Evolutionary conservation across 306 rosid species (phyloP), one percentile per base, ranked within the genome.

Genomic region (Astragalus membranaceus): DNA sequence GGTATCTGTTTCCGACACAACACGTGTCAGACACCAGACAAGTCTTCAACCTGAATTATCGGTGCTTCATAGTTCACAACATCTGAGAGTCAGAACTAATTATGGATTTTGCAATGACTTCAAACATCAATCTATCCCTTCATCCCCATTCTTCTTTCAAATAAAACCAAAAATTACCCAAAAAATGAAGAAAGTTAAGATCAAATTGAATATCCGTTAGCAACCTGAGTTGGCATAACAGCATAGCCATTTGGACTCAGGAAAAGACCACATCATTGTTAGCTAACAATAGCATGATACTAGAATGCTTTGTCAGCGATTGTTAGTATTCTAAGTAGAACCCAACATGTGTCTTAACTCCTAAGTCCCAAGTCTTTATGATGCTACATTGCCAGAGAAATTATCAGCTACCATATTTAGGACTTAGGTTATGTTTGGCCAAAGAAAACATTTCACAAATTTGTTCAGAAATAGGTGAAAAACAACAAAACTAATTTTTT

Each of bases 131-230:
- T 16, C 6, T 60, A 48, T 48, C 41, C 61, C 35, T 29, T 53
- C 44, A 53, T 33, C 37, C 55, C 33, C 54, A 32, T 13, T 3
- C 23, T 50, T 50, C 16, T 37, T 62, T 52, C 1, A 52, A 41
- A 44, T 9, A 64, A 3, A 8, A 52, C 5, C 4, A 46, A 48
- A 60, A 49, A 23, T 7, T 13, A 36, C 26, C 36, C 20, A 5
- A 48, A 71, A 58, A 71, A 32, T 46, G 35, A 71, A 44, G 35
- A 71, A 44, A 58, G 57, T 44, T 46, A 71, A 32, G 58, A 70
- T 32, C 46, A 63, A 23, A 39, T 0, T 20, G 53, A 35, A 20
- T 12, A 8, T 46, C 8, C 53, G 12, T 54, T 8, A 16, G 10
- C 63, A 17, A 26, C 52, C 41, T 15, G 39, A 48, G 57, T 57